These are phyloP conservation scores for Phylloporus scabripes DNA, from an alignment of 768 basidiomycete genomes.

Conservation along the genomic window DNA sequence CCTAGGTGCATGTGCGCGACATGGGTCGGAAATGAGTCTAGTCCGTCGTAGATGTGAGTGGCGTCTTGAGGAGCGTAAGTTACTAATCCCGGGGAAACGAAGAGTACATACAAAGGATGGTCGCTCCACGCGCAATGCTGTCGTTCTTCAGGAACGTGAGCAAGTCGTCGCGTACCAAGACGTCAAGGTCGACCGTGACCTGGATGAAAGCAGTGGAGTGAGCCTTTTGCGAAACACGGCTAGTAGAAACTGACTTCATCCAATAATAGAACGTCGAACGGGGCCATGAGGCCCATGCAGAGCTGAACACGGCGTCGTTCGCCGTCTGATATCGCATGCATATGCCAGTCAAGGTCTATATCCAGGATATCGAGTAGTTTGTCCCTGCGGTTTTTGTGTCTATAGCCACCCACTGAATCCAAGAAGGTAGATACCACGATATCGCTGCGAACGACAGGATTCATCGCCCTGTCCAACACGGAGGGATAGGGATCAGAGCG, in stretches of 20 bases:
- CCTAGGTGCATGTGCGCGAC: slow-evolving; percentile 90
- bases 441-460: slow-evolving; percentile 92
- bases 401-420: slow-evolving; percentile 96
- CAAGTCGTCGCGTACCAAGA: slow-evolving; percentile 89
- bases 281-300: slow-evolving; percentile 91
- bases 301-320: slow-evolving; percentile 92
- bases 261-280: slow-evolving; percentile 89
- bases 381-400: slow-evolving; percentile 86
- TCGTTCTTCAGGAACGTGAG: slow-evolving; percentile 83
- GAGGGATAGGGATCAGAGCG: not conserved
- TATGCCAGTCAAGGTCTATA: slow-evolving; percentile 93
- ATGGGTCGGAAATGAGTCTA: slow-evolving; percentile 89
- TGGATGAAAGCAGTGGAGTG: slow-evolving; percentile 23
- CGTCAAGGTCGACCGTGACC: slow-evolving; percentile 97
- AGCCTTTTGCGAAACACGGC: not conserved
- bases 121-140: slow-evolving; percentile 72
- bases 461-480: slow-evolving; percentile 76
- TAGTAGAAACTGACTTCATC: slow-evolving; percentile 64
- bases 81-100: not conserved
- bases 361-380: slow-evolving; percentile 85
- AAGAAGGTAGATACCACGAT: slow-evolving; percentile 90
- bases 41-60: slow-evolving; percentile 95
- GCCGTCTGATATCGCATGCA: slow-evolving; percentile 95
- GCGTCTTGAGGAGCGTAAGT: slow-evolving; percentile 53
- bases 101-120: slow-evolving; percentile 68